Base-by-base conservation (phyloP, 352 stramenopile genomes). In the Thraustochytrium sp. region DNA sequence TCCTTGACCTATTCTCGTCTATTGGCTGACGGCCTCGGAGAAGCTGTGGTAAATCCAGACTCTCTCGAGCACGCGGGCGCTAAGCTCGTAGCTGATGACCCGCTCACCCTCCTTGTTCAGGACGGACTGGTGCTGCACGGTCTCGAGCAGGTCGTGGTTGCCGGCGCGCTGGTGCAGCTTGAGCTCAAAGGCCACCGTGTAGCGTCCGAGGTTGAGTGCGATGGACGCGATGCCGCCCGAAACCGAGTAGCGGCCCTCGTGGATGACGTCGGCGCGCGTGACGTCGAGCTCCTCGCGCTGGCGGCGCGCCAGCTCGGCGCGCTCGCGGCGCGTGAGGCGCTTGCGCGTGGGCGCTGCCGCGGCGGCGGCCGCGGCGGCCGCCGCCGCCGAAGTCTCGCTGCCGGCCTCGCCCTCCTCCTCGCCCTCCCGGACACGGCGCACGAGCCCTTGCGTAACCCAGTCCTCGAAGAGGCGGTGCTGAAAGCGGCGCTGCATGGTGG, bases 381-480 rank as follows among this genome's bases (percentile, higher is more conserved):
- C 36, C 36, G n/a, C 16, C 23, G 61, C 61, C 8, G 9, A 5
- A n/a, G 26, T n/a, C 16, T 55, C 49, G 21, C 13, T 26, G 21
- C 31, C 42, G 9, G 68, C 1, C 8, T 55, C 65, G 23, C 11
- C 26, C 21, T 49, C 59, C 26, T 72, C 3, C 8, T 55, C 18
- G 0, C 8, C 26, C 34, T 62, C 42, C 11, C 16, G 18, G 40
- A 77, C 65, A 13, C 64, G 40, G n/a, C 65, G 65, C 9, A 31
- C 26, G 37, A 77, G 8, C 13, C 68, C 68, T 5, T 61, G 44
- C 16, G 5, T 13, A 8, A 80, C 53, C 36, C 40, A 64, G 53
- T 80, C 68, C 68, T 80, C n/a, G 51, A 80, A 80, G 42, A 77
- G 68, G 44, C 37, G 63, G 1, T 51, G 42, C 68, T 34, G 26